Conservation (phyloP, 129 eudicot species). For the Ambrosia trifida region DNA sequence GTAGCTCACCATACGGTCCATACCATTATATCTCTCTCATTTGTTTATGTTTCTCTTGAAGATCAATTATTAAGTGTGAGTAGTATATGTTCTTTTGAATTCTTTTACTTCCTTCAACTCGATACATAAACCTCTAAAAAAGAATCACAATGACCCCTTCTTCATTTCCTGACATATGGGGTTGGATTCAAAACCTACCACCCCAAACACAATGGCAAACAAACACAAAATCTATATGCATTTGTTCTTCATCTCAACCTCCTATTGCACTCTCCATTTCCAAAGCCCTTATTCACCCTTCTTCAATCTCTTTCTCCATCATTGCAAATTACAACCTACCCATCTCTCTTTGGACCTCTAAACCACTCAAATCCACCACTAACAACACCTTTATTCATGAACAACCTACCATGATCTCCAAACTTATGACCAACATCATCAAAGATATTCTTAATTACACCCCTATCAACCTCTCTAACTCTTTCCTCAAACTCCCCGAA, state of each 20-base stretch:
- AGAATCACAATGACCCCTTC: constrained; percentile 26
- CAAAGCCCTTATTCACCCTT: constrained; percentile 38
- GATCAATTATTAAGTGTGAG: neutral
- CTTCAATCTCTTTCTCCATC: constrained; percentile 50
- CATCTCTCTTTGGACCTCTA: constrained; percentile 78
- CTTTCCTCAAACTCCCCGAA: constrained; percentile 43
- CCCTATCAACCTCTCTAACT: constrained; percentile 43
- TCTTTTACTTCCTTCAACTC: constrained; percentile 7
- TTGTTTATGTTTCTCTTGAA: neutral
- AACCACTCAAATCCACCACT: constrained; percentile 36
- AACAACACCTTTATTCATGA: constrained; percentile 26
- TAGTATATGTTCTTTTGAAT: neutral
- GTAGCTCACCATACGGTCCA: neutral
- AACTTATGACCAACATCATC: constrained; percentile 49
- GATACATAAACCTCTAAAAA: neutral
- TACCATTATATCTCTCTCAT: neutral
- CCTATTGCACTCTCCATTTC: constrained; percentile 53
- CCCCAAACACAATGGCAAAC: constrained; percentile 59
- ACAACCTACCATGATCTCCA: constrained; percentile 25
- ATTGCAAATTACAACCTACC: constrained; percentile 53
- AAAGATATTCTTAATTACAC: constrained; percentile 60
- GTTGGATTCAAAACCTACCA: constrained; percentile 73
- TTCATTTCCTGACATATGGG: constrained; percentile 62
- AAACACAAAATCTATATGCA: constrained; percentile 46
- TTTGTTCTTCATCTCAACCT: constrained; percentile 71